Evolutionary conservation across 1,284 basidiomycete species (phyloP).

Genomic region (Mycosarcoma maydis): DNA sequence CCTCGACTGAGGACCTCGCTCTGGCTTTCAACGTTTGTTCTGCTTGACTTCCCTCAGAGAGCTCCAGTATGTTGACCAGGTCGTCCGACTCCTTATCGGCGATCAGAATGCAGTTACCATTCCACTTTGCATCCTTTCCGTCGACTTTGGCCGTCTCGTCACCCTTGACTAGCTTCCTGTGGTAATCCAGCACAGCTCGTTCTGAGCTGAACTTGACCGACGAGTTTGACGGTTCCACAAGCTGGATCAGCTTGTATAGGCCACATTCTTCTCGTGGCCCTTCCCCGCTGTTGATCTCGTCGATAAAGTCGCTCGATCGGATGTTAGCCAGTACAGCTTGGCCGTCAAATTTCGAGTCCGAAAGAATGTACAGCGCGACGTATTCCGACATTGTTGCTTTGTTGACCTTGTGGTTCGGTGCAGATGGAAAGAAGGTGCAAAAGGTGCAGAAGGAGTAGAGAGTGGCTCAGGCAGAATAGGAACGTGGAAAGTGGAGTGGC

Average conservation of each 20-base stretch:
- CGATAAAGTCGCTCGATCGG: slow-evolving; percentile 51
- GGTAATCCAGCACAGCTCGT: slow-evolving; percentile 24
- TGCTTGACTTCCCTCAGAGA: slow-evolving; percentile 15
- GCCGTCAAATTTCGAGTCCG: slow-evolving; percentile 13
- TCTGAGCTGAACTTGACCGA: slow-evolving; percentile 11
- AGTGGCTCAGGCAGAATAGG: too few species aligned
- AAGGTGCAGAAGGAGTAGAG: background rate
- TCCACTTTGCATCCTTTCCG: slow-evolving; percentile 24
- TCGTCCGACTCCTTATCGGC: slow-evolving; percentile 26
- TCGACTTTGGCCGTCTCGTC: slow-evolving; percentile 15
- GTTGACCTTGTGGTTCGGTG: too few species aligned
- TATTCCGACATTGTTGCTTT: slow-evolving; percentile 32
- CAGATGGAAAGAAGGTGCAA: too few species aligned
- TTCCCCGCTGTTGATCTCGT: slow-evolving; percentile 56
- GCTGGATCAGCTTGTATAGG: slow-evolving; percentile 48
- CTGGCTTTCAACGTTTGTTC: slow-evolving; percentile 28
- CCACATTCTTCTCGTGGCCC: slow-evolving; percentile 43
- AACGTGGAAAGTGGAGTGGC: too few species aligned
- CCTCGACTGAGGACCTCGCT: slow-evolving; percentile 36
- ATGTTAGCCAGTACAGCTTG: slow-evolving; percentile 40
- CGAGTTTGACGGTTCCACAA: slow-evolving; percentile 18
- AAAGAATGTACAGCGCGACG: slow-evolving; percentile 48
- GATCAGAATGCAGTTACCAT: slow-evolving; percentile 26
- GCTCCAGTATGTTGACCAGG: slow-evolving; percentile 22
- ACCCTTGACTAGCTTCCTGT: slow-evolving; percentile 26